These are phyloP conservation scores for Annona squamosa DNA, from an alignment of 164 flowering plant genomes.

Conservation along the genomic window DNA sequence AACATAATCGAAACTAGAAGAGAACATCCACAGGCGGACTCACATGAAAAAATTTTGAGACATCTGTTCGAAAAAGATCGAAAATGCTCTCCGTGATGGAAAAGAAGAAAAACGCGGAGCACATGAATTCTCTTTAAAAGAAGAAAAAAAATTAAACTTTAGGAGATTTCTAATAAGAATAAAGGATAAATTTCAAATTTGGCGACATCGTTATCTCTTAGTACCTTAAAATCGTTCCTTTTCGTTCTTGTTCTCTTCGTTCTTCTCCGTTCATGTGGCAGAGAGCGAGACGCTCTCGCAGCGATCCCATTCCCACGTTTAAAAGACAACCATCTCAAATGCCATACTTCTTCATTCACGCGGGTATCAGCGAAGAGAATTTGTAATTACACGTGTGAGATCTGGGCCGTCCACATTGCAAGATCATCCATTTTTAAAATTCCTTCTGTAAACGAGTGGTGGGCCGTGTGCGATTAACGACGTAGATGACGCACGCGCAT, in stretches of 20 bases:
- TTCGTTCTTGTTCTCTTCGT: not conserved
- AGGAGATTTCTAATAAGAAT: not conserved
- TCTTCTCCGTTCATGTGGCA: not conserved
- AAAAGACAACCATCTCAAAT: too few species aligned
- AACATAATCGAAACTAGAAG: not conserved
- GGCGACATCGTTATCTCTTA: not conserved
- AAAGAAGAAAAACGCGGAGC: not conserved
- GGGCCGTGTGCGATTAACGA: too few species aligned
- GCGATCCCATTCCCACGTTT: too few species aligned
- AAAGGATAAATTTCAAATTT: conserved; percentile 1
- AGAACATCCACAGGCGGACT: not conserved
- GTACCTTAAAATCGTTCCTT: not conserved
- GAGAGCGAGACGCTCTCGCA: not conserved
- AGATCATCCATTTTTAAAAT: too few species aligned
- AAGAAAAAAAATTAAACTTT: conserved; percentile 5
- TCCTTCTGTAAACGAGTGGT: too few species aligned
- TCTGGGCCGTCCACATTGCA: too few species aligned
- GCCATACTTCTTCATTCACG: too few species aligned
- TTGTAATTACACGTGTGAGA: too few species aligned
- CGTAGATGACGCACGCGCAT: too few species aligned
- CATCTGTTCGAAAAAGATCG: not conserved
- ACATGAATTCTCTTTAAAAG: not conserved
- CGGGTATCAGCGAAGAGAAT: too few species aligned
- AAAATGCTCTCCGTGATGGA: not conserved
- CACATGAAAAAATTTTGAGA: not conserved